These are phyloP conservation scores for Trifolium pratense DNA, from an alignment of 306 rosid species.

Conservation along the genomic window DNA sequence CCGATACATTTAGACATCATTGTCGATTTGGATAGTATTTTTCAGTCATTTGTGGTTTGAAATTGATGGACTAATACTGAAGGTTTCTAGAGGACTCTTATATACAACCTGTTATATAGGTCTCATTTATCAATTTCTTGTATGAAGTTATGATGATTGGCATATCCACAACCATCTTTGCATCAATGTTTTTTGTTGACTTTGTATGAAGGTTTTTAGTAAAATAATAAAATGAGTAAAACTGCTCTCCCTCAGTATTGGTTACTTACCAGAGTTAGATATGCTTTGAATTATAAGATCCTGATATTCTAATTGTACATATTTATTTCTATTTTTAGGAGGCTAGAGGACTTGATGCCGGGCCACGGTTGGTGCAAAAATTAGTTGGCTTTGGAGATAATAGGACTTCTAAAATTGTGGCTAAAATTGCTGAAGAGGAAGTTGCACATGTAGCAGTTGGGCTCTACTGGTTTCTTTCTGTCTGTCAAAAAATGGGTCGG, in stretches of 20 bases:
- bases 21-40: background rate
- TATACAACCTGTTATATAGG: background rate
- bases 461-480: slow-evolving; percentile 73
- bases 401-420: slow-evolving; percentile 77
- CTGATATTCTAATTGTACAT: slow-evolving; percentile 24
- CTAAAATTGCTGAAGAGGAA: slow-evolving; percentile 93
- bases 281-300: slow-evolving; percentile 17
- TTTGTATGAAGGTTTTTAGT: background rate
- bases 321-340: slow-evolving; percentile 58
- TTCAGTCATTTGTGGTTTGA: slow-evolving; percentile 1
- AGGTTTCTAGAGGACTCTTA: background rate
- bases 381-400: slow-evolving; percentile 88
- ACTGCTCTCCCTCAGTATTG: background rate
- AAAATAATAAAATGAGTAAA: background rate
- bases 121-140: background rate
- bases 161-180: background rate
- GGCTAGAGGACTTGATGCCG: slow-evolving; percentile 99
- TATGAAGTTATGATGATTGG: slow-evolving; percentile 22
- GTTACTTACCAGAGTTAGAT: background rate
- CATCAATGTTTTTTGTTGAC: slow-evolving; percentile 7
- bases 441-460: slow-evolving; percentile 98
- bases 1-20: background rate
- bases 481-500: slow-evolving; percentile 72
- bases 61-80: slow-evolving; percentile 22
- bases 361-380: slow-evolving; percentile 84